Evolutionary conservation across 176 grass and related monocot species (phyloP), one percentile per base, ranked within the genome.

Genomic region (Dendrocalamus sinicus): DNA sequence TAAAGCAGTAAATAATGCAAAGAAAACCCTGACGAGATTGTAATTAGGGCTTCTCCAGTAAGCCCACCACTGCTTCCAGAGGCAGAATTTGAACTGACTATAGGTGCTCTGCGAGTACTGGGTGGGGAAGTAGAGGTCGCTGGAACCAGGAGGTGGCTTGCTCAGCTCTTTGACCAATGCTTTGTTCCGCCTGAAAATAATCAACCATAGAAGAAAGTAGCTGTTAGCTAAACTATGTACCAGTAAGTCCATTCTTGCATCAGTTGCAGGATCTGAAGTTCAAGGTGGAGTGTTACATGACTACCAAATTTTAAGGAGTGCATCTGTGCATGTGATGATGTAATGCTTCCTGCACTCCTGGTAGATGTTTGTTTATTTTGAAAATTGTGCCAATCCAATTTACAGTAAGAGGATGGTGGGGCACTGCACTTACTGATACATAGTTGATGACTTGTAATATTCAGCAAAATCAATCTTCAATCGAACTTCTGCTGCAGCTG

Each of bases 11-110:
- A 92, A 23, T 47, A 91, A 12, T 40, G 91, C 83, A 86, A 86
- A 94, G 37, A 91, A 66, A 76, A 93, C 47, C 70, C 95, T 92
- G 72, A 90, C 89, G 63, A 93, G 83, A 48, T 94, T 97, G 72
- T 94, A 97, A 62, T 89, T 73, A 78, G 95, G 92, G 77, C 84
- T 90, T 89, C 92, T 92, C 95, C 95, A 97, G 59, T 97, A 97
- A 81, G 91, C 86, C 89, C 86, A 88, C 81, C 78, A 90, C 67
- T 97, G 95, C 81, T 94, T 97, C 95, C 92, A 94, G 44, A 94
- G 80, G 58, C 95, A 94, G 44, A 79, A 59, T 73, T 76, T 90
- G 85, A 94, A 97, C 47, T 97, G 95, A 58, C 45, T 60, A 72
- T 71, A 76, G 44, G 86, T 70, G 23, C 83, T 86, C 57, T 86